Base-by-base conservation (phyloP, 768 basidiomycete species). In the Phlebiopsis gigantea region DNA sequence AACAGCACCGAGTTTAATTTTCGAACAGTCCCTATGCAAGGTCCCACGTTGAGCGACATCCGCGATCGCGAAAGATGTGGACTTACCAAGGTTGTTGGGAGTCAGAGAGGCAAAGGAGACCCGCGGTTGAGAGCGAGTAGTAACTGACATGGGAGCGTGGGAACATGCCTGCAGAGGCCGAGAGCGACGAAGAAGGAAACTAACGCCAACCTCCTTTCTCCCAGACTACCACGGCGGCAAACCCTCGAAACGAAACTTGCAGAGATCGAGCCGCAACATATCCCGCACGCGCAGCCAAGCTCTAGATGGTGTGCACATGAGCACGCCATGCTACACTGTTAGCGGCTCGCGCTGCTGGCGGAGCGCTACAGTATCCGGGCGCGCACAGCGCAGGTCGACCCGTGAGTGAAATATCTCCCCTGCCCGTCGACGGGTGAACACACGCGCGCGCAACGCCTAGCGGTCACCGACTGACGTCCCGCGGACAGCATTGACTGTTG, bases 1-100 rank as follows among this genome's bases (percentile, higher is more conserved):
- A 94, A 93, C 42, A 95, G 79, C 41, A 93, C 89, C 1, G 85
- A 83, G 62, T 84, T 84, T 26, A 86, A 74, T 65, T 81, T 85
- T 57, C 86, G 79, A 53, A 87, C 72, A 19, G 72, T 72, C 31
- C 68, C 68, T 69, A 46, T 21, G 14, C 28, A 28, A 25, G 25
- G 12, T 51, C 42, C 12, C 50, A 47, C 26, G 17, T 39, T 21
- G 17, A 12, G 17, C 22, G 39, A 17, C 53, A 14, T 19, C 1
- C n/a, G 54, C 47, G 58, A 62, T 45, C 24, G 4, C 53, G 67
- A 68, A 7, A 46, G 5, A 21, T 5, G 34, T 22, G 30, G 43
- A 73, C 80, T 1, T 86, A 51, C 93, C 93, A 46, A 94, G 73
- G 71, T 94, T 96, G 71, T 93, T 93, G 55, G 78, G 75, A 10